Evolutionary conservation across 257 asterid species (phyloP).

Genomic region (Oldenlandia corymbosa): DNA sequence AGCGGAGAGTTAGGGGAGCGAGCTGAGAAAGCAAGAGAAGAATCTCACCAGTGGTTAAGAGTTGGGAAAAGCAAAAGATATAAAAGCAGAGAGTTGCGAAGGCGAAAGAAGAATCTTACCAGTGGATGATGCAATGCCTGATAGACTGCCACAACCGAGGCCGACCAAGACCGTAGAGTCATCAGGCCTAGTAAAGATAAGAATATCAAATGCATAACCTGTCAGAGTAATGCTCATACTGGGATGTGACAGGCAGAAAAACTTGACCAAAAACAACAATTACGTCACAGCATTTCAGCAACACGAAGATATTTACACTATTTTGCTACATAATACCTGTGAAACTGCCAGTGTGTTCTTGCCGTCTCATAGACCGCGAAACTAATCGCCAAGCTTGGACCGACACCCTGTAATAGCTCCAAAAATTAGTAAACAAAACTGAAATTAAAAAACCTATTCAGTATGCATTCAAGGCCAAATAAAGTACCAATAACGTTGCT

Average conservation of each 20-base stretch:
- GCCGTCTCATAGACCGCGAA: conserved; percentile 76
- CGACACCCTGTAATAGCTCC: conserved; percentile 61
- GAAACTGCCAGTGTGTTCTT: conserved; percentile 57
- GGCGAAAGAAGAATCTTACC: conserved; percentile 37
- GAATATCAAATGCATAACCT: conserved; percentile 1
- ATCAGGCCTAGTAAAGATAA: conserved; percentile 47
- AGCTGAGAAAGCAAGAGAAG: conserved; percentile 13
- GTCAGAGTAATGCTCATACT: background rate
- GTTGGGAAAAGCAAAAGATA: no score
- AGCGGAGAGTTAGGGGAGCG: no score
- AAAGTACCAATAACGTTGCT: conserved; percentile 67
- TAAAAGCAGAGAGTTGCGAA: background rate
- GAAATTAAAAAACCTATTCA: background rate
- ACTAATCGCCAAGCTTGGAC: conserved; percentile 79
- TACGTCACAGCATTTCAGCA: background rate
- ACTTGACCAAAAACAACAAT: background rate
- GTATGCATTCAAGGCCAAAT: background rate
- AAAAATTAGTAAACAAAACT: conserved; percentile 24
- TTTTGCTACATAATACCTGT: conserved; percentile 39
- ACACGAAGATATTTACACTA: background rate
- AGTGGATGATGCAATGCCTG: conserved; percentile 81
- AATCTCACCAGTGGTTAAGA: conserved; percentile 67
- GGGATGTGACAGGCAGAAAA: background rate
- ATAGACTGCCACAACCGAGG: conserved; percentile 84
- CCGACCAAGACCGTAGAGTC: conserved; percentile 63